A percentile compares a stretch with the other conserved stretches of the same genome.
Conservation (phyloP, 2,329 filamentous ascomycete genomes). For the Botrytis galanthina region DNA sequence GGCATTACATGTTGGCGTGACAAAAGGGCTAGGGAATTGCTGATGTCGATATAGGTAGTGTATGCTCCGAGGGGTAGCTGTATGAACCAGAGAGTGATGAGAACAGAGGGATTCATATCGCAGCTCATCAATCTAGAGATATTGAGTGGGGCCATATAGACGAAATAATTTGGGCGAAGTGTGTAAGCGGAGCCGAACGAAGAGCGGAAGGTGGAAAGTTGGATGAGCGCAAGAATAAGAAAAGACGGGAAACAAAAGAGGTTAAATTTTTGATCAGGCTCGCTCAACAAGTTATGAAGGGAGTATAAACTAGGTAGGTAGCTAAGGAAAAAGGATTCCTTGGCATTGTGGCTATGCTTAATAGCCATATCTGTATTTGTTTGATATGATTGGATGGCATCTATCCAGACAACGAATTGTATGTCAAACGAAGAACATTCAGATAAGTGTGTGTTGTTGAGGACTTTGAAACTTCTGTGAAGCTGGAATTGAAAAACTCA, state of each 20-base stretch:
- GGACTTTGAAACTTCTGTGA: not conserved
- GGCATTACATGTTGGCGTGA: not conserved
- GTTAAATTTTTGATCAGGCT: not conserved
- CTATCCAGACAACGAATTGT: not conserved
- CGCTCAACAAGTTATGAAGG: not conserved
- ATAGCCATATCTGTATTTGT: not conserved
- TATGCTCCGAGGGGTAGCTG: not conserved
- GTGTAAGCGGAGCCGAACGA: not conserved
- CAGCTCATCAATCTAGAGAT: not conserved
- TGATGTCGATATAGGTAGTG: not conserved
- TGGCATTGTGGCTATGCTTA: not conserved
- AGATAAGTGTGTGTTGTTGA: not conserved
- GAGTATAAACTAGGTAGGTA: too few relatives aligned
- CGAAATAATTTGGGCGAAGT: not conserved
- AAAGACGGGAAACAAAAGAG: not conserved
- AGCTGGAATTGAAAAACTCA: not conserved
- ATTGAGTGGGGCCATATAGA: not conserved
- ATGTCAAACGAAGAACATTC: not conserved
- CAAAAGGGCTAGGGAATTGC: not conserved
- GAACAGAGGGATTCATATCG: not conserved
- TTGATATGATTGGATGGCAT: not conserved
- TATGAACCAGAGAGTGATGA: not conserved
- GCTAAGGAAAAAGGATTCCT: not conserved
- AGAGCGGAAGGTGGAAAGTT: not conserved
- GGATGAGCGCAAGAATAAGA: not conserved